Evolutionary conservation across 2,329 filamentous ascomycete genomes (phyloP).

Genomic region (Hysterium pulicare): DNA sequence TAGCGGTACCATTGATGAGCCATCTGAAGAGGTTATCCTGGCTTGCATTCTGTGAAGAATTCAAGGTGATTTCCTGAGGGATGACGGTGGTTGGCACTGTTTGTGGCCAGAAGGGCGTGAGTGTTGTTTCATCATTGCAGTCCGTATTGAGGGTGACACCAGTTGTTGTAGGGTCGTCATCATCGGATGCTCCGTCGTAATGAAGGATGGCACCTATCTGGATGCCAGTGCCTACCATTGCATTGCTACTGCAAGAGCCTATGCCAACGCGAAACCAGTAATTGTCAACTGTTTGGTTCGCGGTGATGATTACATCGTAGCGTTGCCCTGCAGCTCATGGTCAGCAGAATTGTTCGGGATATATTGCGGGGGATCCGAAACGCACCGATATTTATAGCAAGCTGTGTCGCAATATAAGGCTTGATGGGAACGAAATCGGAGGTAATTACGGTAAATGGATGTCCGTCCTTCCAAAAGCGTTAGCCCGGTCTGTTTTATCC

Average conservation of each 20-base stretch:
- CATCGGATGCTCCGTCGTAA: conserved; percentile 34
- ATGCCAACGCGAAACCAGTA: conserved; percentile 47
- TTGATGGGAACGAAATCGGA: conserved; percentile 44
- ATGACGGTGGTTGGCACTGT: conserved; percentile 36
- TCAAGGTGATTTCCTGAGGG: conserved; percentile 25
- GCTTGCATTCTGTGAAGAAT: conserved; percentile 25
- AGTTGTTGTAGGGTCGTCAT: conserved; percentile 32
- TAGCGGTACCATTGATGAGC: conserved; percentile 40
- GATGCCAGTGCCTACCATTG: conserved; percentile 24
- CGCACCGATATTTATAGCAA: conserved; percentile 32
- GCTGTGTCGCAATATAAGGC: conserved; percentile 32
- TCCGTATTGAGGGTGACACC: conserved; percentile 28
- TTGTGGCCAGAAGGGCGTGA: conserved; percentile 41
- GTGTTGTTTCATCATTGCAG: conserved; percentile 39
- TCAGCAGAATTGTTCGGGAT: too few species aligned
- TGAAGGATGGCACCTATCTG: conserved; percentile 38
- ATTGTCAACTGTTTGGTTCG: conserved; percentile 42
- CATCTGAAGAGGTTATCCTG: conserved; percentile 42
- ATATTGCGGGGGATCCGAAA: not conserved
- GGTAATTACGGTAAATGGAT: conserved; percentile 42
- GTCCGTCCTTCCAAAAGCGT: conserved; percentile 29
- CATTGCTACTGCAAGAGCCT: conserved; percentile 32
- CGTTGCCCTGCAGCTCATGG: conserved; percentile 35
- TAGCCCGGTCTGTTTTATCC: not conserved
- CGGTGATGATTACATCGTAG: conserved; percentile 47